Base-by-base conservation (phyloP, 805 yeast genomes). In the Brettanomyces sp. region DNA sequence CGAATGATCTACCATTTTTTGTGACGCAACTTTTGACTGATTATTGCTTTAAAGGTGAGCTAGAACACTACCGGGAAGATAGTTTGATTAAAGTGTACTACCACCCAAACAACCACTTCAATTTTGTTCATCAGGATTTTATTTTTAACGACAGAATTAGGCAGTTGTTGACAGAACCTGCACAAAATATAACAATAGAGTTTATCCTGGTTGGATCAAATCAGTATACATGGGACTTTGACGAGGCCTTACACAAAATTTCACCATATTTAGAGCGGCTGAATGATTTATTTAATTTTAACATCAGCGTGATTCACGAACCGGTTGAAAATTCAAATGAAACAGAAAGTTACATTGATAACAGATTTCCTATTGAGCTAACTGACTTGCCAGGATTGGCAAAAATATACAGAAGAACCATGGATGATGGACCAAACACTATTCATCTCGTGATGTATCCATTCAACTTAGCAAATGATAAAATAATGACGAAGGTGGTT, bases 1-100 rank as follows among this genome's bases (percentile, higher is more conserved):
- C 67, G 3, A 76, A 76, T 49, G 82, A 76, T 50, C 55, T 76
- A 42, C 82, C 82, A 3, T 76, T 63, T 52, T 72, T 64, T 44
- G 51, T 72, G 3, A 63, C 77, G 1, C 82, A 76, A 52, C 50
- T 64, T 14, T 25, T 65, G 4, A 34, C 62, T 4, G 63, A 62
- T 44, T 58, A 61, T 42, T 52, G 64, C 36, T 64, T 50, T 52
- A 47, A 43, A 4, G 60, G 53, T 2, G 69, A 64, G 38, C 35
- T 64, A 5, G 35, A 47, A 3, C 39, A 45, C 8, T 57, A 63
- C 41, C 36, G 55, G 5, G 49, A 52, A 3, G 58, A 53, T 34
- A 52, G 49, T 6, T 60, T 60, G 42, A 47, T 49, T 13, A 55
- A 52, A 45, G 18, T 49, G 3, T 11, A 47, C 18, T 41, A 43